Percentiles rank a stretch among this genome's conserved stretches.
Conservation (phyloP, 1,139 yeast species). For the Hemisphaericaspora xylanilytica region DNA sequence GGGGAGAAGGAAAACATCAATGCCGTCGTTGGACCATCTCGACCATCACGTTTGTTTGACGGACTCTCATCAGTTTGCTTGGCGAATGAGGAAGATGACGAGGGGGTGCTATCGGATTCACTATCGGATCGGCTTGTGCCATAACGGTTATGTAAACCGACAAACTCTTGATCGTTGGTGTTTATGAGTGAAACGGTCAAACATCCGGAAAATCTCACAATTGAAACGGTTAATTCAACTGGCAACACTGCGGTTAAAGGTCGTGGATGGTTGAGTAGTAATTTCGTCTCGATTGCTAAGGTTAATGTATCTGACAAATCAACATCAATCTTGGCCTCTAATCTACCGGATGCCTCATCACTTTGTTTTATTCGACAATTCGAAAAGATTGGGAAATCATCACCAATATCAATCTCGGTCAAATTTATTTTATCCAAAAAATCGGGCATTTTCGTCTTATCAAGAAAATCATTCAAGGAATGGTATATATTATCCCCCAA, state of each 20-base stretch:
- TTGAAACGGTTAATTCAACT: slow-evolving; percentile 76
- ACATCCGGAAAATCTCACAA: slow-evolving; percentile 92
- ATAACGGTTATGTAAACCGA: slow-evolving; percentile 12
- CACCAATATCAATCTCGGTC: slow-evolving; percentile 89
- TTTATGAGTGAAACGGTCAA: slow-evolving; percentile 74
- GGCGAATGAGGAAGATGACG: not conserved
- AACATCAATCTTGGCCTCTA: slow-evolving; percentile 92
- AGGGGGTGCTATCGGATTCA: not conserved
- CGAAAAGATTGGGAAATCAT: slow-evolving; percentile 92
- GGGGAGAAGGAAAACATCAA: slow-evolving; percentile 88
- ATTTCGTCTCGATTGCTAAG: slow-evolving; percentile 80
- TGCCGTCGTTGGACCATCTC: slow-evolving; percentile 52
- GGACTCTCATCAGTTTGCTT: too few relatives aligned
- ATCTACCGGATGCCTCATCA: slow-evolving; percentile 47
- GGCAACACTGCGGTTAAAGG: slow-evolving; percentile 85
- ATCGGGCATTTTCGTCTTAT: slow-evolving; percentile 62
- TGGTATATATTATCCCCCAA: slow-evolving; percentile 80
- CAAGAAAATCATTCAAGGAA: slow-evolving; percentile 59
- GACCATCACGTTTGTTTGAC: slow-evolving; percentile 7
- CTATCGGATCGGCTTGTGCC: slow-evolving; percentile 1
- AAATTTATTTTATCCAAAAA: slow-evolving; percentile 75
- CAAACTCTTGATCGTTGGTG: slow-evolving; percentile 41
- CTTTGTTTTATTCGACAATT: slow-evolving; percentile 80
- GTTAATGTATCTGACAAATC: slow-evolving; percentile 89
- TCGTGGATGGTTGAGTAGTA: slow-evolving; percentile 81